Base-by-base conservation (phyloP, 345 rosid genomes). In the Gynandropsis gynandra region DNA sequence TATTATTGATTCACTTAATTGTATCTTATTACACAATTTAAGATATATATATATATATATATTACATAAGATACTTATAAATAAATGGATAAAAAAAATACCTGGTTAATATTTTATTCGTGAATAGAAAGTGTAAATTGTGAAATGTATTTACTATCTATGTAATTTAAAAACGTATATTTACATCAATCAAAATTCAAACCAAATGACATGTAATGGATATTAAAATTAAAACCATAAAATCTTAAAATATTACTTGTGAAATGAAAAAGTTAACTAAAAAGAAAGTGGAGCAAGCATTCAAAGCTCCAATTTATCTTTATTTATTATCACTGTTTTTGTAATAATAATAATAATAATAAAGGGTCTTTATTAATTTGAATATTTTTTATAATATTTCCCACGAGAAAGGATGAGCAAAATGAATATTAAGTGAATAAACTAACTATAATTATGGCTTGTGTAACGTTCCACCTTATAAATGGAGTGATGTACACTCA, bases 401-500 rank as follows among this genome's bases (percentile, higher is more conserved):
- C 29, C 29, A 47, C 21, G 41, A 45, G 35, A 59, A 59, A 20
- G 40, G 53, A 46, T 59, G 49, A 40, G 47, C 42, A 12, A 46
- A 37, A 36, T 36, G 5, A 24, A 24, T 24, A 24, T 24, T 24
- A 24, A 24, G 29, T 24, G 5, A 24, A 24, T 24, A 59, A 47
- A 16, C 54, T 9, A 45, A 42, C 9, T 45, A 52, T 36, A 10
- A 7, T 39, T 64, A 45, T 54, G 55, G 70, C 60, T 47, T 52
- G 51, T 59, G 70, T 59, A 59, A 66, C 65, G 65, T 59, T 59
- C 70, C 70, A 65, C 64, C 70, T 58, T 65, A 65, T 52, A 50
- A 59, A 46, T 58, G 52, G 52, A 58, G 70, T 65, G 59, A 44
- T 65, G 49, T 57, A 58, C 70, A 65, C 70, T 58, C 56, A 53